Percentiles rank a stretch among this genome's conserved stretches.
phyloP scores from a whole-genome alignment of 2,329 filamentous ascomycete genomes.

The Aspergillus sojae region DNA sequence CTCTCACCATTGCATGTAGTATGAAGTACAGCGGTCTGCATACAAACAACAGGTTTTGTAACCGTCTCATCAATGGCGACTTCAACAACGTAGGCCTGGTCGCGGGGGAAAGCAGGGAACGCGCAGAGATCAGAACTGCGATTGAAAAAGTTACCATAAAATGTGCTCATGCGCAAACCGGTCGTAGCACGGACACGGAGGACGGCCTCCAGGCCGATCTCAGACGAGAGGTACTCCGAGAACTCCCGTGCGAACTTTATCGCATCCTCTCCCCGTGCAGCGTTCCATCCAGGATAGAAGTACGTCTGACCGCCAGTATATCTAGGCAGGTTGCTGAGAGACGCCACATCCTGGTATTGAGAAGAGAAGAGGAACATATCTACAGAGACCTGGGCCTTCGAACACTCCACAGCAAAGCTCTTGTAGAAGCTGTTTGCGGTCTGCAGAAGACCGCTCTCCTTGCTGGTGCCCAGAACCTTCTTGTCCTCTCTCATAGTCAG shows the following conservation, averaged over 20 bases:
- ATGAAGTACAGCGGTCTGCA: constrained; percentile 93
- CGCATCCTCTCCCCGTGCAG: constrained; percentile 87
- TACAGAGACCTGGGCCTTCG: constrained; percentile 97
- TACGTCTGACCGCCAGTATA: constrained; percentile 98
- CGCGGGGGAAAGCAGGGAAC: constrained; percentile 95
- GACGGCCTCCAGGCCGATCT: constrained; percentile 95
- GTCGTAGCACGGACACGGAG: constrained; percentile 93
- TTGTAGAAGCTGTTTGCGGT: constrained; percentile 98
- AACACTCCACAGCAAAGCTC: constrained; percentile 97
- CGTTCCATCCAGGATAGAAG: constrained; percentile 98
- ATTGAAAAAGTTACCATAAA: constrained; percentile 99
- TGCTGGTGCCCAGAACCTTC: constrained; percentile 89
- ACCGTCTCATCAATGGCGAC: constrained; percentile 96
- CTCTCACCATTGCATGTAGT: constrained; percentile 98
- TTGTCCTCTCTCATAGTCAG: constrained; percentile 95
- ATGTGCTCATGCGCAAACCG: constrained; percentile 92
- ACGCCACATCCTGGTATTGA: constrained; percentile 96
- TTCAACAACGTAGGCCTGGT: constrained; percentile 97
- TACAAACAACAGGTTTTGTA: constrained; percentile 85
- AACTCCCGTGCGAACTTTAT: constrained; percentile 98
- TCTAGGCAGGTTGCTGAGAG: constrained; percentile 88
- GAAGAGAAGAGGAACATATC: constrained; percentile 98
- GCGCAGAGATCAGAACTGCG: constrained; percentile 95
- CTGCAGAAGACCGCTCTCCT: constrained; percentile 84
- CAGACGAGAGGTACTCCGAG: constrained; percentile 92